A percentile compares a stretch with the other conserved stretches of the same genome.
Evolutionary conservation across 148 eudicot genomes (phyloP).

Genomic region (Suaeda aralocaspica): DNA sequence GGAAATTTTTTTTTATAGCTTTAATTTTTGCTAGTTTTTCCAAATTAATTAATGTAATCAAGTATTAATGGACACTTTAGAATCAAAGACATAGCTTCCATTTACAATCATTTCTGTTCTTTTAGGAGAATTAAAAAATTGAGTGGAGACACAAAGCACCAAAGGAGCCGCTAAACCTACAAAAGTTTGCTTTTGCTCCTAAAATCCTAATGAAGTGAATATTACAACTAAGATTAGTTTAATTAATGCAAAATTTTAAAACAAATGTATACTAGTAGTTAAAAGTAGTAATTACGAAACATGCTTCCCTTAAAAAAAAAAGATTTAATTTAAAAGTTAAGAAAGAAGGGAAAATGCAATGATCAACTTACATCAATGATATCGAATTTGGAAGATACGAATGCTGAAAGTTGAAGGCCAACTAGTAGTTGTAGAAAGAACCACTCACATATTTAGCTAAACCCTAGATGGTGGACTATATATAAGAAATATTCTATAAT

Average conservation of each 20-base stretch:
- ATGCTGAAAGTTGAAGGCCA: slow-evolving; percentile 31
- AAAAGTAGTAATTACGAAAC: neutral
- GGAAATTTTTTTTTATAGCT: too few species aligned
- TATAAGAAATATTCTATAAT: too few species aligned
- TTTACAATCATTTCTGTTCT: neutral
- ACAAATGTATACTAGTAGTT: too few species aligned
- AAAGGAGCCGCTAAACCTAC: slow-evolving; percentile 15
- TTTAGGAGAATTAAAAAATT: neutral
- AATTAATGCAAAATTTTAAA: too few species aligned
- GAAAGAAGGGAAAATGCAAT: slow-evolving; percentile 5
- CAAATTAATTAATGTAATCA: neutral
- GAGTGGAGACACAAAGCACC: neutral
- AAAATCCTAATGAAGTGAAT: slow-evolving; percentile 10
- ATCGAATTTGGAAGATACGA: slow-evolving; percentile 37
- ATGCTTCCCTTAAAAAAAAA: neutral
- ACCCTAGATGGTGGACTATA: too few species aligned
- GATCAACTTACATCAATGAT: slow-evolving; percentile 13
- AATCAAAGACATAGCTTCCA: slow-evolving; percentile 8
- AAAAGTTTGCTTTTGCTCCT: slow-evolving; percentile 19
- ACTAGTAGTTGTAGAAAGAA: too few species aligned
- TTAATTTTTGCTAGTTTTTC: too few species aligned
- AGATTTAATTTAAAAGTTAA: neutral
- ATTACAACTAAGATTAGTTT: too few species aligned
- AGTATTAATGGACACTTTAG: neutral
- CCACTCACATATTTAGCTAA: too few species aligned